Percentiles rank a stretch among this genome's conserved stretches.
Conservation (phyloP, 176 grass and related monocot genomes). For the Ampelocalamus luodianensis region DNA sequence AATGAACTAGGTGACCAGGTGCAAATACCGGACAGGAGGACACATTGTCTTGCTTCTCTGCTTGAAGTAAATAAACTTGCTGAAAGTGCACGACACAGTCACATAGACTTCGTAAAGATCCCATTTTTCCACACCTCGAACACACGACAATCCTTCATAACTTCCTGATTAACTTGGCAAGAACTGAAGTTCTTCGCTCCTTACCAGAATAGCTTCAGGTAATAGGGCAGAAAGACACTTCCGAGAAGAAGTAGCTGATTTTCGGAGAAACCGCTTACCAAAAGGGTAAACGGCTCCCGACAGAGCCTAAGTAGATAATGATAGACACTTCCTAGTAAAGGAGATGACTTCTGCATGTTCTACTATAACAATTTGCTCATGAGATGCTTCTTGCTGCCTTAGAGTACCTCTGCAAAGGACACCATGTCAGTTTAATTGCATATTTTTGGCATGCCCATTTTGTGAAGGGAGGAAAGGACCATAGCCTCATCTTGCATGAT, state of each 20-base stretch:
- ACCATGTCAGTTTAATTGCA: neutral
- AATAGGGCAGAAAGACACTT: neutral
- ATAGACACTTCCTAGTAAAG: neutral
- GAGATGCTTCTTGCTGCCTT: constrained; percentile 12
- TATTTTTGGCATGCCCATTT: neutral
- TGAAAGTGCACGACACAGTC: neutral
- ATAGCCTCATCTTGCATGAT: constrained; percentile 2
- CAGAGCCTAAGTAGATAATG: neutral
- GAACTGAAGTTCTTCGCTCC: too few species aligned
- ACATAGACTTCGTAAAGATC: neutral
- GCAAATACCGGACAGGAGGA: neutral
- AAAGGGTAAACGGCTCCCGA: neutral
- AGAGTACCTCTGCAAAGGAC: neutral
- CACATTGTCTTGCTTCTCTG: neutral
- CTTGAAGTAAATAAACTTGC: neutral
- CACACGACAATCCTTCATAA: neutral
- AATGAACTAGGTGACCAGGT: neutral
- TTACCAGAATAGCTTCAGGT: too few species aligned
- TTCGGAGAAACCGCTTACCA: neutral
- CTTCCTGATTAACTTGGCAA: too few species aligned
- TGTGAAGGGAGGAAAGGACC: constrained; percentile 27
- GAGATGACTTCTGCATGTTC: neutral
- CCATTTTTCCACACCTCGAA: neutral
- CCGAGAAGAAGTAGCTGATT: neutral
- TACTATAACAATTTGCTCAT: constrained; percentile 15